Evolutionary conservation across 306 rosid species (phyloP), one percentile per base, ranked within the genome.

Genomic region (Psophocarpus tetragonolobus): DNA sequence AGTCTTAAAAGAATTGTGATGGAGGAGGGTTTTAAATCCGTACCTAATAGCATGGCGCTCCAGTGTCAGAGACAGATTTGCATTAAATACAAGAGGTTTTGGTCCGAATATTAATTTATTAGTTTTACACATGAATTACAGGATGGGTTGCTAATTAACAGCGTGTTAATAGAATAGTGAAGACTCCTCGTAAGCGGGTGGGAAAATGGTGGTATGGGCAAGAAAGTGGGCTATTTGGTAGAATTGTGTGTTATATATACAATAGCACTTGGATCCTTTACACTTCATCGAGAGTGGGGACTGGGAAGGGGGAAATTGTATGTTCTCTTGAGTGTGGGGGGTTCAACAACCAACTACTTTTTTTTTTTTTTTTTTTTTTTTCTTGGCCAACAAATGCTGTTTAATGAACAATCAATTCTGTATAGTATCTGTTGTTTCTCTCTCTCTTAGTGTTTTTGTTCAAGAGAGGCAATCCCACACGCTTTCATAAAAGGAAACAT

Each of bases 301-400:
- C 20, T 23, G 53, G 24, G 65, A n/a, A 68, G 54, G n/a, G n/a
- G 68, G 68, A 82, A 76, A 38, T 68, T 70, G 87, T 33, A 80
- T 58, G 30, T 71, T 74, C 72, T 7, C 69, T 18, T 54, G 88
- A 82, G 42, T 89, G 97, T 18, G 60, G 88, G 83, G 42, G 90
- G 97, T 94, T 92, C 93, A 94, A 94, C 98, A 14, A 94, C 96
- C 97, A 92, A 93, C 97, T 64, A 92, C 93, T 81, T 54, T 75
- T 80, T 85, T 77, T 85, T 85, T 81, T 36, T 84, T 81, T 54
- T 75, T 80, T 85, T 77, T 85, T 85, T 81, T 36, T 84, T 81
- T 89, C 87, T 85, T 86, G 83, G 89, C 92, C 96, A 88, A 87
- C 90, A 86, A 88, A 90, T 85, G 87, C 73, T 79, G 87, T 89